Percentiles rank a stretch among this genome's conserved stretches.
phyloP scores from a whole-genome alignment of 2,329 filamentous ascomycete species.

The Fusarium humuli region DNA sequence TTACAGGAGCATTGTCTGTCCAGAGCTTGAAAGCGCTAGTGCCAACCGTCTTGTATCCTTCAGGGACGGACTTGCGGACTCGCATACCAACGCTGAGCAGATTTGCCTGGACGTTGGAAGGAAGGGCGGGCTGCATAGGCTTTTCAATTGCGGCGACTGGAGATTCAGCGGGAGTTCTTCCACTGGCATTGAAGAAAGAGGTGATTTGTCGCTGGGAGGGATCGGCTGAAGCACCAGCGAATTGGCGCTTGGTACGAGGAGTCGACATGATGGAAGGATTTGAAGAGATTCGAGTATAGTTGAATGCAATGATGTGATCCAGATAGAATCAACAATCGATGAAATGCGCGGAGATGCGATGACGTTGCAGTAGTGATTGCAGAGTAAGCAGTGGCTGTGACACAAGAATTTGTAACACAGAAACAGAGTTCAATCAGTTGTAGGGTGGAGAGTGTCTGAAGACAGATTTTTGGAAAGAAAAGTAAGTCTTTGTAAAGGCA shows the following conservation, averaged over 20 bases:
- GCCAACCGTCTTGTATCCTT: slow-evolving; percentile 85
- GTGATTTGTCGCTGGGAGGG: slow-evolving; percentile 72
- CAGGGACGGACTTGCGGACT: slow-evolving; percentile 89
- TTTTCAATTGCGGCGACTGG: slow-evolving; percentile 46
- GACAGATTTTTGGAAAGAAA: slow-evolving; percentile 4
- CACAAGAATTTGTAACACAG: slow-evolving; percentile 2
- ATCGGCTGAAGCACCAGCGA: slow-evolving; percentile 69
- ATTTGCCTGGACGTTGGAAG: slow-evolving; percentile 77
- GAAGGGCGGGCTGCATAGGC: slow-evolving; percentile 62
- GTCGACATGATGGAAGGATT: slow-evolving; percentile 58
- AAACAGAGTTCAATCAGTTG: slow-evolving; percentile 3
- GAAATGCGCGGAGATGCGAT: slow-evolving; percentile 9
- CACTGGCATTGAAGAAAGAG: slow-evolving; percentile 64
- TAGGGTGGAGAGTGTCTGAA: slow-evolving; percentile 38
- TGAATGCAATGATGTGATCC: background rate
- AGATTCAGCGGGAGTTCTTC: slow-evolving; percentile 47
- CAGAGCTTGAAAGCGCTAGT: slow-evolving; percentile 65
- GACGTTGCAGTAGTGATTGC: slow-evolving; percentile 5
- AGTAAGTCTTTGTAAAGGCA: background rate
- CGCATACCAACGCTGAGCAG: slow-evolving; percentile 96
- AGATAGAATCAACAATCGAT: slow-evolving; percentile 1
- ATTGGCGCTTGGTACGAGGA: slow-evolving; percentile 70
- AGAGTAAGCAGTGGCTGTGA: slow-evolving; percentile 4
- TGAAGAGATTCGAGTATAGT: background rate
- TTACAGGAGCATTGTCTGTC: slow-evolving; percentile 50